phyloP scores from a whole-genome alignment of 192 early-diverging fungal species.

The Dissophora globulifera region DNA sequence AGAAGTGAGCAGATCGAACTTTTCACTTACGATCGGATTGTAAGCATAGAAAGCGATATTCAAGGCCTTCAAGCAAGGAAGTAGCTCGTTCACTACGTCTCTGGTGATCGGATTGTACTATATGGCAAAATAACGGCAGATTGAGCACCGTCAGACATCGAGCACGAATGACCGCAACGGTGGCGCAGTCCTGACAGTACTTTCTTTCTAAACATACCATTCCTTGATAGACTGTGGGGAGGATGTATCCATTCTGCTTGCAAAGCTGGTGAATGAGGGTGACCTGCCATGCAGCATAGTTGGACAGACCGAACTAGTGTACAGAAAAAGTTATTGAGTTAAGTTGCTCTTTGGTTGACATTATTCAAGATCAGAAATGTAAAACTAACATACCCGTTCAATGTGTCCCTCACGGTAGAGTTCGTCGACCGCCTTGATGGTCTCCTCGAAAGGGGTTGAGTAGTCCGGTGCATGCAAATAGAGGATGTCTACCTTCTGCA shows the following conservation, averaged over 20 bases:
- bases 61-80: conserved; percentile 67
- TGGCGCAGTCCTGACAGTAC: too few species aligned
- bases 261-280: conserved; percentile 48
- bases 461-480: conserved; percentile 73
- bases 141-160: neutral
- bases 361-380: too few species aligned
- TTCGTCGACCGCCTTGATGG: conserved; percentile 66
- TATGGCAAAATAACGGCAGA: neutral
- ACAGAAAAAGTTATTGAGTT: neutral
- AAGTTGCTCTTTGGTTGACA: neutral
- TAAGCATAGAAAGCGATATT: conserved; percentile 73
- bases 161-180: too few species aligned
- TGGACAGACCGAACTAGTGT: conserved; percentile 55
- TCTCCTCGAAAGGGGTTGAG: conserved; percentile 62
- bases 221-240: conserved; percentile 56
- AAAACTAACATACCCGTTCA: conserved; percentile 46
- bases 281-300: conserved; percentile 55
- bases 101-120: conserved; percentile 57
- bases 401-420: conserved; percentile 68
- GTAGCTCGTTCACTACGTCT: conserved; percentile 58
- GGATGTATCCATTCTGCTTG: conserved; percentile 53
- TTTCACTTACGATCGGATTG: conserved; percentile 63
- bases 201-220: conserved; percentile 30
- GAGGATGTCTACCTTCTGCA: conserved; percentile 67
- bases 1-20: neutral